Evolutionary conservation across 345 rosid genomes (phyloP), one percentile per base, ranked within the genome.

Genomic region (Hibiscus mutabilis): DNA sequence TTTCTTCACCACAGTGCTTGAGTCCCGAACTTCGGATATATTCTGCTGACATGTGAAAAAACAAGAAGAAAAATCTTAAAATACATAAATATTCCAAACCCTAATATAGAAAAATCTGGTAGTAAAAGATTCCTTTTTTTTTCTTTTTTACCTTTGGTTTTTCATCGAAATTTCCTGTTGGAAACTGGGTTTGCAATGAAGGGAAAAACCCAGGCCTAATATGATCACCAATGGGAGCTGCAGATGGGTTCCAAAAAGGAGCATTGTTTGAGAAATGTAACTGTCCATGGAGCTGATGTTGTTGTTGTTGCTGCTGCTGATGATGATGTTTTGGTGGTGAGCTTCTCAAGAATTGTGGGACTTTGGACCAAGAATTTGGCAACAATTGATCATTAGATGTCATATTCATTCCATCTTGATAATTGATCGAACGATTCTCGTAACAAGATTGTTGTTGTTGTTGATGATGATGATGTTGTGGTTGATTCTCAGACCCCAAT

Each of bases 261-360:
- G 96, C 88, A 80, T 95, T 92, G 75, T 95, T 95, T 66, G 99
- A 92, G 79, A 95, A 90, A 27, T 89, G 89, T 21, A 55, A 55
- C 29, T 55, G 97, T 58, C 72, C 79, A 4, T 82, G 81, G 13
- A 79, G 74, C 21, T 52, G 58, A 3, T 77, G 79, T 14, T 84
- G 90, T 76, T 87, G 49, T 3, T 82, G 90, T 76, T 87, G 49
- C 0, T 77, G 79, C 10, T 83, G 90, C 73, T 87, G 47, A 2
- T 77, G 80, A 15, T 82, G 90, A 73, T 87, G 52, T 76, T 87
- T 87, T 6, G 87, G 93, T 0, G 97, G 87, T 1, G 97, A 85
- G 66, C 72, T 76, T 75, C 95, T 83, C 60, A 87, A 52, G 85
- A 91, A 87, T 21, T 76, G 86, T 35, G 91, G 85, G 40, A 77